Conservation (phyloP, 106 monocot species). For the Dendrobium nobile region DNA sequence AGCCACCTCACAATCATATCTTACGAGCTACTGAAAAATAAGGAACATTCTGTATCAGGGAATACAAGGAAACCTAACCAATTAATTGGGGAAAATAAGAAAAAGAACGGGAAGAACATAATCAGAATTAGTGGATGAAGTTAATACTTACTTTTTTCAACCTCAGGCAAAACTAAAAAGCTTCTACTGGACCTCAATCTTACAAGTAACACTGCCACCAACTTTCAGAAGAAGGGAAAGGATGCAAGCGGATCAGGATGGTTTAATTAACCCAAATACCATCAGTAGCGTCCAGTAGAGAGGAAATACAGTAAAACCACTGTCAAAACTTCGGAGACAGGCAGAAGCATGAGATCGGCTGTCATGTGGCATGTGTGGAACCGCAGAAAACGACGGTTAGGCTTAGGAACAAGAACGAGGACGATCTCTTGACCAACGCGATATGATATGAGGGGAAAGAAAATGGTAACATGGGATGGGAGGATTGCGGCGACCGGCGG, state of each 20-base stretch:
- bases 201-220: neutral
- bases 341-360: neutral
- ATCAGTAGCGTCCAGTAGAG: neutral
- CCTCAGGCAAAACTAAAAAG: neutral
- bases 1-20: too few species aligned
- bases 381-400: neutral
- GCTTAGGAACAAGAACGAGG: conserved; percentile 1
- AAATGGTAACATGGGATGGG: neutral
- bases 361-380: neutral
- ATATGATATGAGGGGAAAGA: neutral
- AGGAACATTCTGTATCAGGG: neutral
- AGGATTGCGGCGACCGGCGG: neutral
- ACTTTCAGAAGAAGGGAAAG: neutral
- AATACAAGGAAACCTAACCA: too few species aligned
- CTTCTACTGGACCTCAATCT: neutral
- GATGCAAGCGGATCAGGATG: neutral
- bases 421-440: neutral
- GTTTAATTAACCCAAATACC: neutral
- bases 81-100: neutral
- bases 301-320: neutral
- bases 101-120: neutral
- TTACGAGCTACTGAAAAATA: neutral
- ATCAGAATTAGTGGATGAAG: neutral
- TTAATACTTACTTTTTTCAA: neutral
- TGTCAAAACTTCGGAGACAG: neutral